Evolutionary conservation across 768 basidiomycete species (phyloP).

Genomic region (Serendipita sp.): DNA sequence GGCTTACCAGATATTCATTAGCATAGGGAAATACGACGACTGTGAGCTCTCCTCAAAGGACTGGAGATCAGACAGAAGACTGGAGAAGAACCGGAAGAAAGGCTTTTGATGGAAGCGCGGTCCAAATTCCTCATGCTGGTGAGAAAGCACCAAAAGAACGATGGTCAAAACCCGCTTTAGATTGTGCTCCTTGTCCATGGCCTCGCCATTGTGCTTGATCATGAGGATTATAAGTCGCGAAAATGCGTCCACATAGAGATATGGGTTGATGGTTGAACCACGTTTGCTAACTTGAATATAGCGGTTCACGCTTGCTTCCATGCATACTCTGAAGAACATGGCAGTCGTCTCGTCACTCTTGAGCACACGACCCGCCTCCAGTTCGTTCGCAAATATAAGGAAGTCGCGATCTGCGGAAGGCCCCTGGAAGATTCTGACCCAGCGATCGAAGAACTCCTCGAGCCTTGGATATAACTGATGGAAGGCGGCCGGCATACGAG

Average conservation of each 20-base stretch:
- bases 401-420: constrained; percentile 91
- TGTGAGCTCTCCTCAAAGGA: constrained; percentile 73
- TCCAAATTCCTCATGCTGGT: constrained; percentile 88
- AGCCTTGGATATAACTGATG: constrained; percentile 11
- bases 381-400: constrained; percentile 89
- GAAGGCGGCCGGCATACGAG: constrained; percentile 11
- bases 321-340: constrained; percentile 96
- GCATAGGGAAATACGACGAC: constrained; percentile 73
- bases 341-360: constrained; percentile 93
- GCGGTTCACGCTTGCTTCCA: constrained; percentile 81
- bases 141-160: constrained; percentile 87
- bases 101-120: constrained; percentile 88
- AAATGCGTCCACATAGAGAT: constrained; percentile 59
- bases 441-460: constrained; percentile 57
- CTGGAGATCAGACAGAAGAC: constrained; percentile 81
- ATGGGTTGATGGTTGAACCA: constrained; percentile 1
- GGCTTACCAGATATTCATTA: constrained; percentile 72
- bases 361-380: constrained; percentile 90
- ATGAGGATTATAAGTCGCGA: constrained; percentile 91
- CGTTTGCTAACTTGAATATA: constrained; percentile 26
- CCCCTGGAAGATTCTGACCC: constrained; percentile 88
- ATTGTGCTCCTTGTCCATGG: constrained; percentile 91
- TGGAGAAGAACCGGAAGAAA: constrained; percentile 97
- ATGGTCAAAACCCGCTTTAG: constrained; percentile 94
- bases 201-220: constrained; percentile 98